These are phyloP conservation scores for Aspergillus aculeatinus DNA, from an alignment of 2,329 filamentous ascomycete species.

Conservation along the genomic window DNA sequence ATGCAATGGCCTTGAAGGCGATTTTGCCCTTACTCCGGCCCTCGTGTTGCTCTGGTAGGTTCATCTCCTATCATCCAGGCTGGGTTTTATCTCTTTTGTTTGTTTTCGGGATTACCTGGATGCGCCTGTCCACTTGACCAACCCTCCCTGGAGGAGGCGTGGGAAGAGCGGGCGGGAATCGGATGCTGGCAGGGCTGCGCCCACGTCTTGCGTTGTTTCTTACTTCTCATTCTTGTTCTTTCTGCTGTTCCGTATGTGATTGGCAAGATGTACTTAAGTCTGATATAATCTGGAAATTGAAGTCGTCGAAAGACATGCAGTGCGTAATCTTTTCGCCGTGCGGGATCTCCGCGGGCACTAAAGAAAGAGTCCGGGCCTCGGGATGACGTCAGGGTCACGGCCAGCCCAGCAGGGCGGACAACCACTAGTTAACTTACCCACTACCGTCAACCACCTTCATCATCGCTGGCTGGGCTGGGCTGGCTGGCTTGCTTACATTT, in stretches of 20 bases:
- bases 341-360: background rate
- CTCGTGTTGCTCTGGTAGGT: slow-evolving; percentile 39
- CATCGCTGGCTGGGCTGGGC: too few species aligned
- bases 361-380: background rate
- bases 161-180: slow-evolving; percentile 41
- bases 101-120: slow-evolving; percentile 30
- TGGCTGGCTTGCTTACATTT: too few species aligned
- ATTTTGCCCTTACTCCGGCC: background rate
- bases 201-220: slow-evolving; percentile 24
- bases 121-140: slow-evolving; percentile 27
- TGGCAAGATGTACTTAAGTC: slow-evolving; percentile 25
- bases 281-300: slow-evolving; percentile 13
- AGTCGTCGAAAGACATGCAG: background rate
- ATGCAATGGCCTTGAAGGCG: background rate
- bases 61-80: slow-evolving; percentile 57
- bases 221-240: slow-evolving; percentile 13
- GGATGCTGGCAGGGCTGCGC: slow-evolving; percentile 51
- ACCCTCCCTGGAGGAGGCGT: slow-evolving; percentile 31
- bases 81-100: slow-evolving; percentile 30
- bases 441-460: too few species aligned
- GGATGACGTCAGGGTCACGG: background rate
- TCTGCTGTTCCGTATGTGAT: slow-evolving; percentile 22
- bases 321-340: background rate
- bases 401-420: background rate
- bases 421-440: too few species aligned